Conservation (phyloP, 2,329 filamentous ascomycete species). For the Arthrobotrys sphaeroides region DNA sequence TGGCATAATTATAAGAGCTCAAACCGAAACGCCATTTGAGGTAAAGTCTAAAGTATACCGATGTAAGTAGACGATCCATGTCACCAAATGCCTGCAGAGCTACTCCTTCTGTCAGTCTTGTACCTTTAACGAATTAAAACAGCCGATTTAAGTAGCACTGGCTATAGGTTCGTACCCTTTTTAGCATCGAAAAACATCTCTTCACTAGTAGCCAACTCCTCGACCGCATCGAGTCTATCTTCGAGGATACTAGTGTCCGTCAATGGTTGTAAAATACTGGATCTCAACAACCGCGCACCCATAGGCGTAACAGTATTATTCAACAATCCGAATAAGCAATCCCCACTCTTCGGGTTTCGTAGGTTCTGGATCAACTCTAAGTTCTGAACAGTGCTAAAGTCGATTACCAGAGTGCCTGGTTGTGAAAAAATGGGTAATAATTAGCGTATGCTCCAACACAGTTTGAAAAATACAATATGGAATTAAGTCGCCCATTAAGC, state of each 20-base stretch:
- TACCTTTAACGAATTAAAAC: no score
- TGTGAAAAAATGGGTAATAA: not conserved
- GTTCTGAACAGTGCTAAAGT: constrained; percentile 83
- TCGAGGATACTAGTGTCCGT: constrained; percentile 75
- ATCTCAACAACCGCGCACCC: constrained; percentile 83
- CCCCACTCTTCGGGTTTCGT: constrained; percentile 77
- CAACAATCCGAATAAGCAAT: constrained; percentile 83
- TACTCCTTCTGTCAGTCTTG: constrained; percentile 59
- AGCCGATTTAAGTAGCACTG: no score
- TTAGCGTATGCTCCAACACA: not conserved
- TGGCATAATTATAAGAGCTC: no score
- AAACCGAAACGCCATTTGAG: no score
- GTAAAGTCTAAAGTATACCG: no score
- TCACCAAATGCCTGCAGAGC: constrained; percentile 80
- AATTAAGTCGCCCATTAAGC: no score
- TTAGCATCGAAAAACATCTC: constrained; percentile 83
- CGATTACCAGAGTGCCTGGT: constrained; percentile 92
- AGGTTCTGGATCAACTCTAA: constrained; percentile 91
- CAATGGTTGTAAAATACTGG: constrained; percentile 87
- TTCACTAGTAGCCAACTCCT: constrained; percentile 82
- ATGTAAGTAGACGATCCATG: constrained; percentile 80
- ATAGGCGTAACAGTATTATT: constrained; percentile 89
- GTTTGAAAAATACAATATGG: not conserved
- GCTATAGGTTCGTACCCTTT: constrained; percentile 69
- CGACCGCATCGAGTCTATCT: constrained; percentile 80